These are phyloP conservation scores for Pythium dissotocum DNA, from an alignment of 352 stramenopile genomes.

Conservation along the genomic window DNA sequence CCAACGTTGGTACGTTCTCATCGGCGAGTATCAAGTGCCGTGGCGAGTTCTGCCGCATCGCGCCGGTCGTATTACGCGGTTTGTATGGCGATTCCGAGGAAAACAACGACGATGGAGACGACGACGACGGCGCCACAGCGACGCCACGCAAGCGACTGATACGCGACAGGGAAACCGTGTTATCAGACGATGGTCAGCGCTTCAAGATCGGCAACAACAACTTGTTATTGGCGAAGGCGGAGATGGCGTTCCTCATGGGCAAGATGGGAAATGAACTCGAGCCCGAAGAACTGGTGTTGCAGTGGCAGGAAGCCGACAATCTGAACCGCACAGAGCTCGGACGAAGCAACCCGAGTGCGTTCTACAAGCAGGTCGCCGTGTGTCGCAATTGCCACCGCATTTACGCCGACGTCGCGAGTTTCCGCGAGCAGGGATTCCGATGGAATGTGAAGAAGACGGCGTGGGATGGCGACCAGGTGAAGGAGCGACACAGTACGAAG, in stretches of 20 bases:
- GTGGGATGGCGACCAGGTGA: conserved; percentile 9
- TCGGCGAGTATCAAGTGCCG: conserved; percentile 40
- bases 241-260: conserved; percentile 51
- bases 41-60: conserved; percentile 62
- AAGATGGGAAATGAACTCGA: not conserved
- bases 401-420: conserved; percentile 57
- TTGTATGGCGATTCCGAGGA: conserved; percentile 26
- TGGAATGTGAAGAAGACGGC: conserved; percentile 20
- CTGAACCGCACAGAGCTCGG: conserved; percentile 64
- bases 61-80: conserved; percentile 38
- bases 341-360: conserved; percentile 59
- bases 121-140: not conserved
- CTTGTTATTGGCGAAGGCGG: conserved; percentile 58
- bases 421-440: conserved; percentile 54
- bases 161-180: conserved; percentile 1
- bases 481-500: not conserved
- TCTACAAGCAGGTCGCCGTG: conserved; percentile 79
- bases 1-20: not conserved
- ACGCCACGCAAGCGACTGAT: not conserved
- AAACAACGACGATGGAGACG: conserved; percentile 12
- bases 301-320: conserved; percentile 72
- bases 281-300: conserved; percentile 32
- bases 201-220: conserved; percentile 82
- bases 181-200: conserved; percentile 51
- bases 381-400: conserved; percentile 75